Evolutionary conservation across 768 basidiomycete species (phyloP).

Genomic region (Xerocomellus intermedius): DNA sequence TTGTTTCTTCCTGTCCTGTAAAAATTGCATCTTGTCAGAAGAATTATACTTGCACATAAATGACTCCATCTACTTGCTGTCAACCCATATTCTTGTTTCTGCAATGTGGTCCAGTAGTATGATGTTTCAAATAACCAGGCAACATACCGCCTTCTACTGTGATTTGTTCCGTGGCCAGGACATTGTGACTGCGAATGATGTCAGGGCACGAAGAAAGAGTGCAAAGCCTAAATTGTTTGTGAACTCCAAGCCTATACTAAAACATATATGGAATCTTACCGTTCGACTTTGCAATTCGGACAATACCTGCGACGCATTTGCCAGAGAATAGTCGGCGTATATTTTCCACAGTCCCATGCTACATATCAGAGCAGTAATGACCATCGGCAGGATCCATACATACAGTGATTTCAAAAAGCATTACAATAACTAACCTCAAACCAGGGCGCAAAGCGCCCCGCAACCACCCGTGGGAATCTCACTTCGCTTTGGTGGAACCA

Average conservation of each 20-base stretch:
- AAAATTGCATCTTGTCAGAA: neutral
- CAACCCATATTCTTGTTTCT: neutral
- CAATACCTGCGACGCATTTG: neutral
- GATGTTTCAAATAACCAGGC: neutral
- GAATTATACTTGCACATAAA: neutral
- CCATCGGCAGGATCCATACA: neutral
- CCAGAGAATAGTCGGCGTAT: neutral
- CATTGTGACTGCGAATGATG: neutral
- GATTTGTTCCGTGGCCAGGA: neutral
- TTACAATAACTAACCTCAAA: too few species aligned
- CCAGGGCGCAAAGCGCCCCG: too few species aligned
- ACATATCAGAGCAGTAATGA: neutral
- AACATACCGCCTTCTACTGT: neutral
- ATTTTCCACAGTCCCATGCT: neutral
- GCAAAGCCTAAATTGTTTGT: neutral
- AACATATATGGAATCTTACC: neutral
- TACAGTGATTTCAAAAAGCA: too few species aligned
- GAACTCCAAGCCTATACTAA: neutral
- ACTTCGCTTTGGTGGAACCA: too few species aligned
- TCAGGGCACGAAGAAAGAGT: too few species aligned
- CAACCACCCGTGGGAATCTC: too few species aligned
- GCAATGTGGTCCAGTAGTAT: neutral
- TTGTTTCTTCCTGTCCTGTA: neutral
- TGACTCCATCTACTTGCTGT: neutral
- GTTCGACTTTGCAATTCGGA: neutral